Base-by-base conservation (phyloP, 2,329 filamentous ascomycete genomes). In the Microcyclosporella mali region DNA sequence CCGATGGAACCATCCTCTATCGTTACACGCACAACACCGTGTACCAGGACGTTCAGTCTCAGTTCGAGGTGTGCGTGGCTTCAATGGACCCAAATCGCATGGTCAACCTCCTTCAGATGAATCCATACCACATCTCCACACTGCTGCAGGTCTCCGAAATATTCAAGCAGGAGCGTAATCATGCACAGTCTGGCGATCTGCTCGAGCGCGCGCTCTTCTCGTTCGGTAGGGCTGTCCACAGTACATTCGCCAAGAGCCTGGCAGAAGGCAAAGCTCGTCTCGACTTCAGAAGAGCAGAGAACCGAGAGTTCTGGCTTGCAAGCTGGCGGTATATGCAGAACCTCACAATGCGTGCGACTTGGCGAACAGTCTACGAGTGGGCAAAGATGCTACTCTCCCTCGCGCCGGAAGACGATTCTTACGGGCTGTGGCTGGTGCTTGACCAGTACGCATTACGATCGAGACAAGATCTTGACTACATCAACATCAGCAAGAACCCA, bases 131-230 rank as follows among this genome's bases (percentile, higher is more conserved):
- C 61, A 84, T 97, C 53, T 92, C 88, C 1, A 89, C 87, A 2
- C 76, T 97, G n/a, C 80, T 97, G 16, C 89, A 95, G 62, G 88
- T 94, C 19, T 94, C 87, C 49, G 87, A 88, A 61, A 85, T 97
- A 37, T 88, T 88, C 10, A 90, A 92, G 62, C 85, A 95, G 53
- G 88, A 95, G 60, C 81, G 88, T 40, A 92, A 97, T 60, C 83
- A 88, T 62, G 80, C 89, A 1, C 78, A 92, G 3, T 82, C 90
- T 0, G 84, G 87, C 3, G 89, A 97, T 57, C 76, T 97, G 1
- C 79, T 94, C 41, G 90, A 97, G 67, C 79, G 92, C 34, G 89
- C 90, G 0, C 75, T 98, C 4, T 97, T 95, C 68, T 85, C 86
- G 0, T 90, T 97, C 61, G 92, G 90, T n/a, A 79, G 90, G 29